Percentiles rank a stretch among this genome's conserved stretches.
Evolutionary conservation across 805 yeast genomes (phyloP).

Genomic region (Ogataea glucozyma): DNA sequence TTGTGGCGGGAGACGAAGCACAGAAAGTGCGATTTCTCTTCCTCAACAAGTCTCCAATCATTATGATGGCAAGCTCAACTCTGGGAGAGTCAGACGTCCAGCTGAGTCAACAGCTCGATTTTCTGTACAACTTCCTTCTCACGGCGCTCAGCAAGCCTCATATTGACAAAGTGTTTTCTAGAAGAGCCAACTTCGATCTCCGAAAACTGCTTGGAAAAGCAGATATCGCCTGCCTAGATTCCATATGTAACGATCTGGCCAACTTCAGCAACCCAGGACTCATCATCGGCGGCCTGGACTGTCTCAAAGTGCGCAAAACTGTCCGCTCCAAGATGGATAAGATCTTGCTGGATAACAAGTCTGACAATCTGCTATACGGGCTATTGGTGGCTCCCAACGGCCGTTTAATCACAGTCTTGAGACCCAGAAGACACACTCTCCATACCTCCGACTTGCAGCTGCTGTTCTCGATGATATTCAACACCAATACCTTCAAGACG

Average conservation of each 20-base stretch:
- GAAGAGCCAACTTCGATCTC: slow-evolving; percentile 78
- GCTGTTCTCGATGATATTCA: slow-evolving; percentile 68
- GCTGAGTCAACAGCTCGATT: slow-evolving; percentile 63
- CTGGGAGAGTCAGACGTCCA: slow-evolving; percentile 53
- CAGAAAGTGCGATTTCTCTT: slow-evolving; percentile 56
- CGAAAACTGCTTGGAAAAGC: slow-evolving; percentile 73
- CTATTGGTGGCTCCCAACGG: slow-evolving; percentile 64
- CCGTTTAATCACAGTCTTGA: slow-evolving; percentile 64
- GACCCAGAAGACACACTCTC: slow-evolving; percentile 76
- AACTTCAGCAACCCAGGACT: slow-evolving; percentile 57
- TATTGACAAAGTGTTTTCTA: slow-evolving; percentile 63
- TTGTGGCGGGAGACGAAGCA: slow-evolving; percentile 45
- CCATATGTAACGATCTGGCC: slow-evolving; percentile 55
- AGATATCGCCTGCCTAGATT: slow-evolving; percentile 70
- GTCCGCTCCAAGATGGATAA: slow-evolving; percentile 58
- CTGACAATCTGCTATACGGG: slow-evolving; percentile 70
- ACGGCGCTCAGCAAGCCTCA: slow-evolving; percentile 83
- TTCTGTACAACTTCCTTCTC: slow-evolving; percentile 74
- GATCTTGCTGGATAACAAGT: slow-evolving; percentile 48
- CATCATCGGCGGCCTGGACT: slow-evolving; percentile 64
- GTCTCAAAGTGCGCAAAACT: slow-evolving; percentile 57
- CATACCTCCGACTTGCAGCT: slow-evolving; percentile 81
- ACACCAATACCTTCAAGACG: slow-evolving; percentile 48
- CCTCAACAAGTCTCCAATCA: slow-evolving; percentile 64
- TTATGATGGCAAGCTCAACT: slow-evolving; percentile 68